Conservation (phyloP, 768 basidiomycete species). For the Rhodotorula graminis region DNA sequence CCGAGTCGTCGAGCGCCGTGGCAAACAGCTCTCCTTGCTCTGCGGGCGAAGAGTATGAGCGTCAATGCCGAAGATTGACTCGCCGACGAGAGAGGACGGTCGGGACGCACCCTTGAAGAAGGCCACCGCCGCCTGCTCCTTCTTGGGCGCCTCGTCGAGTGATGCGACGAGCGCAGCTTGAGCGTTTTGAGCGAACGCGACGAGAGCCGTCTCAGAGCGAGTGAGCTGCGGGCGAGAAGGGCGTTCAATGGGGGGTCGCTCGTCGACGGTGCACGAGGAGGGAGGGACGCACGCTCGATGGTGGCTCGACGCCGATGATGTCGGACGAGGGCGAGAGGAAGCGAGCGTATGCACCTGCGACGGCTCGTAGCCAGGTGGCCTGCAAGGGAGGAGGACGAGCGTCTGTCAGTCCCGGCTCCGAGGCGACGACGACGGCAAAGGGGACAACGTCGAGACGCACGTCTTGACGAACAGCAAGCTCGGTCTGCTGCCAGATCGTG, state of each 20-base stretch:
- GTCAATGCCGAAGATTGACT: not conserved
- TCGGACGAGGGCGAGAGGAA: constrained; percentile 1
- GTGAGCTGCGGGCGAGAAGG: constrained; percentile 3
- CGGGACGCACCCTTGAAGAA: constrained; percentile 61
- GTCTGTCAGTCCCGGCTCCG: not conserved
- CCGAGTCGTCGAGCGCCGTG: constrained; percentile 48
- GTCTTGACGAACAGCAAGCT: constrained; percentile 60
- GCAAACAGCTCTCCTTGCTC: constrained; percentile 59
- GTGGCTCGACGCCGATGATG: not conserved
- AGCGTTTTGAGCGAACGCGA: constrained; percentile 1
- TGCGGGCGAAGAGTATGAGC: constrained; percentile 40
- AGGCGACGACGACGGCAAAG: not conserved
- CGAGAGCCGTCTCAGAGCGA: constrained; percentile 8
- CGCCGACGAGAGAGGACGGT: no score
- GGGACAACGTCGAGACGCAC: constrained; percentile 52
- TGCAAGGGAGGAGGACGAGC: constrained; percentile 42
- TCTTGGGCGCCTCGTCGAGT: constrained; percentile 39
- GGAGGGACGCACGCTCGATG: not conserved
- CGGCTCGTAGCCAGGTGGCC: constrained; percentile 67
- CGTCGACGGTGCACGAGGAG: not conserved
- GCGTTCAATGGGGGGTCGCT: not conserved
- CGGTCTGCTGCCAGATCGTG: constrained; percentile 63
- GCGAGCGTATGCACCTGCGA: constrained; percentile 71
- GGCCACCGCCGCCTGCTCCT: constrained; percentile 55
- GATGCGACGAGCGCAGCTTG: constrained; percentile 45